phyloP scores from a whole-genome alignment of 805 yeast genomes.

The Sugiyamaella smithiae region DNA sequence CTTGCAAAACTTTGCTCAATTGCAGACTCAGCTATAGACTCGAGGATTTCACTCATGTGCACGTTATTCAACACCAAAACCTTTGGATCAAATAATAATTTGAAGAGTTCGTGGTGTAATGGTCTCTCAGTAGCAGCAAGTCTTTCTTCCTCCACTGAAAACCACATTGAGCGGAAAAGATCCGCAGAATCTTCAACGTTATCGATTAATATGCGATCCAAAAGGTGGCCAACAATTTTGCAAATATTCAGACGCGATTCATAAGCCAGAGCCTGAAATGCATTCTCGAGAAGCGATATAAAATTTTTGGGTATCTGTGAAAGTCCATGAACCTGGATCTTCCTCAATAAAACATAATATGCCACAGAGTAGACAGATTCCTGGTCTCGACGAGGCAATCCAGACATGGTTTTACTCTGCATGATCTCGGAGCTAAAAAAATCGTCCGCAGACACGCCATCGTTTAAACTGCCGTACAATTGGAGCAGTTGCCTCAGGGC shows the following conservation, averaged over 20 bases:
- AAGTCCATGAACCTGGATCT: not conserved
- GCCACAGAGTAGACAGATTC: not conserved
- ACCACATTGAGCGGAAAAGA: slow-evolving; percentile 47
- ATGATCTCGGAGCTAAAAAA: not conserved
- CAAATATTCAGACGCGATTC: slow-evolving; percentile 1
- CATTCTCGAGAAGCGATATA: not conserved
- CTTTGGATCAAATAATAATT: slow-evolving; percentile 44
- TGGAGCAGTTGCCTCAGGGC: not conserved
- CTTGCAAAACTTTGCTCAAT: slow-evolving; percentile 46
- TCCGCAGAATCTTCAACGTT: not conserved
- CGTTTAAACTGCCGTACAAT: not conserved
- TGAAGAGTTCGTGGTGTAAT: slow-evolving; percentile 57
- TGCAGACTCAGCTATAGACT: slow-evolving; percentile 26
- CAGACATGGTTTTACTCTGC: not conserved
- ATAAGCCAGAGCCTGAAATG: slow-evolving; percentile 8
- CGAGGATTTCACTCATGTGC: slow-evolving; percentile 32
- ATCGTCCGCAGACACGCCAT: not conserved
- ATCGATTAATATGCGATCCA: not conserved
- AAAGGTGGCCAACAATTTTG: not conserved
- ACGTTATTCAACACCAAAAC: slow-evolving; percentile 38
- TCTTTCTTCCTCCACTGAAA: slow-evolving; percentile 52
- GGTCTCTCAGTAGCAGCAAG: slow-evolving; percentile 62
- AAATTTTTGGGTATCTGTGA: not conserved
- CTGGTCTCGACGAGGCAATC: not conserved
- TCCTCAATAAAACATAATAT: not conserved